Percentiles rank a stretch among this genome's conserved stretches.
Conservation (phyloP, 192 early-diverging fungal species). For the Backusella luteola region DNA sequence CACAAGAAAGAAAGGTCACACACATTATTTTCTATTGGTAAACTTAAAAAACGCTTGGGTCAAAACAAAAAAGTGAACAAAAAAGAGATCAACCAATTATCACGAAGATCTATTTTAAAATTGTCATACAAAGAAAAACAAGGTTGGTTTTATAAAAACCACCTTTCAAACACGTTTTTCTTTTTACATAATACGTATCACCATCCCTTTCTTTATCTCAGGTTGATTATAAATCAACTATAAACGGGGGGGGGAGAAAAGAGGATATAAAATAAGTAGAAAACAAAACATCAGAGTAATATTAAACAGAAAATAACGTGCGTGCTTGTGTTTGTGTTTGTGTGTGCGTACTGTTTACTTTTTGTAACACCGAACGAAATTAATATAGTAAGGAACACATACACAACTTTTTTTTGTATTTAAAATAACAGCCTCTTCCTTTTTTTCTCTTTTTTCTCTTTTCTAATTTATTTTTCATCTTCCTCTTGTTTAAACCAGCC, state of each 20-base stretch:
- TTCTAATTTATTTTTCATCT: background rate
- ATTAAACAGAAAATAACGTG: background rate
- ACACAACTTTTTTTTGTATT: background rate
- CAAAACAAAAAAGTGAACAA: background rate
- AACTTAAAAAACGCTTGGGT: background rate
- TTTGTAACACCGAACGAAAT: background rate
- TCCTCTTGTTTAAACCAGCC: background rate
- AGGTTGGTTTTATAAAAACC: background rate
- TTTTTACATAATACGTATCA: background rate
- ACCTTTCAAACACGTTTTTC: background rate
- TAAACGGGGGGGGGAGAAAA: background rate
- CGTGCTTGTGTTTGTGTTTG: background rate
- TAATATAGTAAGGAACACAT: background rate
- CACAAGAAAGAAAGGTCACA: background rate
- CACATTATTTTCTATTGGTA: background rate
- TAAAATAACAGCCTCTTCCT: background rate
- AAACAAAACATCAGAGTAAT: background rate
- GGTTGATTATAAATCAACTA: background rate
- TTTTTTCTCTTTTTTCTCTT: background rate
- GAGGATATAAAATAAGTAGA: background rate
- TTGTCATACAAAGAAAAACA: constrained; percentile 6
- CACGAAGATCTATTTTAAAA: background rate
- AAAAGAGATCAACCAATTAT: background rate
- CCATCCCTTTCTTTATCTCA: background rate
- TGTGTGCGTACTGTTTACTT: background rate